phyloP scores from a whole-genome alignment of 345 rosid species.

The Dipteronia dyeriana region DNA sequence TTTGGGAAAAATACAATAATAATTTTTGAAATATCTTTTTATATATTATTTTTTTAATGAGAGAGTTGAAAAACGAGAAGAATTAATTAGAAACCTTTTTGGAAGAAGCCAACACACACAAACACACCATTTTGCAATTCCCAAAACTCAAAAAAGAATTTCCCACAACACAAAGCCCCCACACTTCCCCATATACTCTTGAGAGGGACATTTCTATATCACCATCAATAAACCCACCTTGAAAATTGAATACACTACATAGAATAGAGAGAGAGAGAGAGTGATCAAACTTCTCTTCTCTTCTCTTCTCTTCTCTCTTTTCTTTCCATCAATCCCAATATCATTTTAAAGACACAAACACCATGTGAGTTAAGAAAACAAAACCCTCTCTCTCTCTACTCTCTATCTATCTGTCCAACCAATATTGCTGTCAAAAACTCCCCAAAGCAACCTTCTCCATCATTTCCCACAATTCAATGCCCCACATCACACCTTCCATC shows the following conservation, averaged over 20 bases:
- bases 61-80: too few relatives aligned
- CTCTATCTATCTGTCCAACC: background rate
- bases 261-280: background rate
- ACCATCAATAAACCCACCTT: slow-evolving; percentile 48
- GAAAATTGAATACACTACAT: slow-evolving; percentile 37
- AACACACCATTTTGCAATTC: slow-evolving; percentile 29
- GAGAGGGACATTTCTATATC: slow-evolving; percentile 49
- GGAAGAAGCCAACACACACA: slow-evolving; percentile 18
- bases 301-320: background rate
- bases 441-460: slow-evolving; percentile 26
- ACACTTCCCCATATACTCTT: slow-evolving; percentile 41
- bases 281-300: background rate
- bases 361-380: slow-evolving; percentile 1
- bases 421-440: slow-evolving; percentile 18
- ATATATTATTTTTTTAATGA: too few relatives aligned
- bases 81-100: background rate
- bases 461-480: slow-evolving; percentile 41
- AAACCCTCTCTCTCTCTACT: background rate
- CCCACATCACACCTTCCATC: slow-evolving; percentile 35
- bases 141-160: slow-evolving; percentile 45
- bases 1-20: too few relatives aligned
- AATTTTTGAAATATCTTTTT: too few relatives aligned
- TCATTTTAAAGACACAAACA: slow-evolving; percentile 25
- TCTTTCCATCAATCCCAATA: slow-evolving; percentile 48
- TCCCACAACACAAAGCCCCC: slow-evolving; percentile 40